phyloP scores from a whole-genome alignment of 768 basidiomycete genomes.

The Daedalea quercina region DNA sequence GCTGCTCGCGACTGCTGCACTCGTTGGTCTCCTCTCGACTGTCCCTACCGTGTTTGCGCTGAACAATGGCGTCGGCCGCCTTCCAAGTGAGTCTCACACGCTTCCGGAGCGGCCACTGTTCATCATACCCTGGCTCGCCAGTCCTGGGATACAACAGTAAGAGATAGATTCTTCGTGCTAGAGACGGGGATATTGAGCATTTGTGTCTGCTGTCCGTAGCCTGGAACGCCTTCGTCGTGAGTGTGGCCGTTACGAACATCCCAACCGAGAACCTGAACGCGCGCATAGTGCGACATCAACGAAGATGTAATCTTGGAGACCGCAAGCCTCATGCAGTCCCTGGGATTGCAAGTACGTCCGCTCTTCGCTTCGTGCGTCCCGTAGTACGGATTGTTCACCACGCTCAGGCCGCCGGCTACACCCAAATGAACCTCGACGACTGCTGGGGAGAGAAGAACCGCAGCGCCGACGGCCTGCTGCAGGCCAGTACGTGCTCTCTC shows the following conservation, averaged over 20 bases:
- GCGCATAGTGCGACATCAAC: conserved; percentile 48
- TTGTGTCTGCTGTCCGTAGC: conserved; percentile 30
- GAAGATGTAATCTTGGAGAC: conserved; percentile 45
- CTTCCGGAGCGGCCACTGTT: neutral
- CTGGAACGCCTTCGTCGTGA: conserved; percentile 65
- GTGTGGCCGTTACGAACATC: conserved; percentile 10
- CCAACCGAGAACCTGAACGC: too few species aligned
- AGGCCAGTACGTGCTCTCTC: conserved; percentile 36
- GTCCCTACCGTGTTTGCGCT: neutral
- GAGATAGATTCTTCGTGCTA: conserved; percentile 11
- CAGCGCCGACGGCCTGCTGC: conserved; percentile 42
- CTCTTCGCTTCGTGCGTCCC: neutral
- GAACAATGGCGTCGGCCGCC: conserved; percentile 4
- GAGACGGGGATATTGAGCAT: too few species aligned
- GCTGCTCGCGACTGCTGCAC: neutral
- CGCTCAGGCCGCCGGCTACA: conserved; percentile 49
- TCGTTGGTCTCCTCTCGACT: neutral
- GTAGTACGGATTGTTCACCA: neutral
- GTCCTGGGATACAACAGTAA: conserved; percentile 62
- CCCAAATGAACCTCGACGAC: conserved; percentile 56
- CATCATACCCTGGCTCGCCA: conserved; percentile 15
- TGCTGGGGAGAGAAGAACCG: conserved; percentile 58
- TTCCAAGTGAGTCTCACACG: neutral
- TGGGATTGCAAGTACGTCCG: conserved; percentile 37
- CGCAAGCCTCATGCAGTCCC: conserved; percentile 41